Percentiles rank a stretch among this genome's conserved stretches.
Evolutionary conservation across 345 rosid species (phyloP).

Genomic region (Gossypium arboreum): DNA sequence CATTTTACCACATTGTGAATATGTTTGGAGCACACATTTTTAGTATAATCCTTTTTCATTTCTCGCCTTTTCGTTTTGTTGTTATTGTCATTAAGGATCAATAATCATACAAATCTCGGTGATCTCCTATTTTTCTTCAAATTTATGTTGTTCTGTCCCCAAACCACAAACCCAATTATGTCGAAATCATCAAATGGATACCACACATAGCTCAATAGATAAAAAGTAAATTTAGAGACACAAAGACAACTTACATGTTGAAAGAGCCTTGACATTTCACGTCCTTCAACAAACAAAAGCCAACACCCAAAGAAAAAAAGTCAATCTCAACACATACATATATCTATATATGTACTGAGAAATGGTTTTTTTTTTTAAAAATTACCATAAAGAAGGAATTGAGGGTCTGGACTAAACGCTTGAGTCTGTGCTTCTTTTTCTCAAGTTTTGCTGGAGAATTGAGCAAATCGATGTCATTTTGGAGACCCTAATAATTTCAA

Average conservation of each 20-base stretch:
- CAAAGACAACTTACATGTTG: neutral
- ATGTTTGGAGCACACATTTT: too few species aligned
- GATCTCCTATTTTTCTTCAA: too few species aligned
- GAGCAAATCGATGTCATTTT: neutral
- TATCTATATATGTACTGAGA: neutral
- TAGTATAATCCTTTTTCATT: too few species aligned
- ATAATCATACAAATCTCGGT: too few species aligned
- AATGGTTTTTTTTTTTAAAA: neutral
- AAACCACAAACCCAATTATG: neutral
- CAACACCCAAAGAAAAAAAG: neutral
- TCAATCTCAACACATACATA: neutral
- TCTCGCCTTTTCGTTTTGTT: too few species aligned
- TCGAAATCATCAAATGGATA: neutral
- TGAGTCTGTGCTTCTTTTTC: slow-evolving; percentile 10
- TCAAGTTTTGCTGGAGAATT: slow-evolving; percentile 8
- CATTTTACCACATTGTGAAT: too few species aligned
- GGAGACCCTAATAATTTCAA: neutral
- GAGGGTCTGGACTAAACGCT: neutral
- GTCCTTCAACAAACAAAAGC: neutral
- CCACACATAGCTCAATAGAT: too few species aligned
- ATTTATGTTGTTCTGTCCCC: slow-evolving; percentile 1
- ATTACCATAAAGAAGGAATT: slow-evolving; percentile 12
- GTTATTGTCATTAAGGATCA: too few species aligned
- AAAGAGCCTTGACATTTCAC: slow-evolving; percentile 12
- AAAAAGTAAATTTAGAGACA: too few species aligned